Conservation (phyloP, 345 rosid genomes). For the Arabidopsis arenosa region DNA sequence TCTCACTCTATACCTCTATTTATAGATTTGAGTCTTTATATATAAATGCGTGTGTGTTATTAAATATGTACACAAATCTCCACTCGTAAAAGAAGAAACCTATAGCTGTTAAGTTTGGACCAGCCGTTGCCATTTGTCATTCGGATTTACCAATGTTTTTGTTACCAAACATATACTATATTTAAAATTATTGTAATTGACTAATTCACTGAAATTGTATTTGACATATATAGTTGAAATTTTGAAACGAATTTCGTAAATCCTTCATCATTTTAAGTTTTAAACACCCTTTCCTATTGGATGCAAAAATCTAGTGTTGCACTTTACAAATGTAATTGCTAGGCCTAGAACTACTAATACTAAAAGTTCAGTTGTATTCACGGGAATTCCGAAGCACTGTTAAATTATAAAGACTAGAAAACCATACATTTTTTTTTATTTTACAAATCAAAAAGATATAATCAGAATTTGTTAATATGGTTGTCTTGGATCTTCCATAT, state of each 20-base stretch:
- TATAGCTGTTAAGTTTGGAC: slow-evolving; percentile 38
- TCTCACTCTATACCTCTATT: slow-evolving; percentile 36
- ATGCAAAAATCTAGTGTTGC: background rate
- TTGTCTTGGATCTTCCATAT: background rate
- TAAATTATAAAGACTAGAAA: background rate
- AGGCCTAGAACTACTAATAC: background rate
- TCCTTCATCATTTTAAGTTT: background rate
- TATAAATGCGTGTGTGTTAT: slow-evolving; percentile 20
- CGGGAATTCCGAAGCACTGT: background rate
- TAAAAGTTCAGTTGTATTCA: background rate
- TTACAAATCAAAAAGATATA: background rate
- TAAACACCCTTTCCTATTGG: background rate
- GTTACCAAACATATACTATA: background rate
- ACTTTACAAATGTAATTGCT: background rate
- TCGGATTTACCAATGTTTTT: slow-evolving; percentile 20
- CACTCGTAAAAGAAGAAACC: slow-evolving; percentile 30
- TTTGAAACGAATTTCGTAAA: background rate
- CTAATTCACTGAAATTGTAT: background rate
- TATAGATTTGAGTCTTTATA: slow-evolving; percentile 35
- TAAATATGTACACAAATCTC: background rate
- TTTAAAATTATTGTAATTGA: background rate
- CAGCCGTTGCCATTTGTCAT: slow-evolving; percentile 25
- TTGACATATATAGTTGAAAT: background rate
- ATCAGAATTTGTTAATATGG: background rate
- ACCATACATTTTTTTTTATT: background rate